phyloP scores from a whole-genome alignment of 2,329 filamentous ascomycete genomes.

The Ascochyta fabae region DNA sequence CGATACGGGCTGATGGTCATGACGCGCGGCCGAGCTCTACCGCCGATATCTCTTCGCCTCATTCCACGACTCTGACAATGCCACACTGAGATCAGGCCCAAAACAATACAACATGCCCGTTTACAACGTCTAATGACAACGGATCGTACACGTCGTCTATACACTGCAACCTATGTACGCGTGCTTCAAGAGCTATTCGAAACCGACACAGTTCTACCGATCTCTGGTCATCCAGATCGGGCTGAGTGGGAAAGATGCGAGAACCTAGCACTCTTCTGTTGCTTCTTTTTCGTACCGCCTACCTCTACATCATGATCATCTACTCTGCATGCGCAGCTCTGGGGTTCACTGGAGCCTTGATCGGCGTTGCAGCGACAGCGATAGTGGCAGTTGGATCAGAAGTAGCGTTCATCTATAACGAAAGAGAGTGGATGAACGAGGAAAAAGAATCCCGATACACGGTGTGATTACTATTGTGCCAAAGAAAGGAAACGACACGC shows the following conservation, averaged over 20 bases:
- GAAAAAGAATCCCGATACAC: slow-evolving; percentile 8
- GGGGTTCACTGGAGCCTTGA: background rate
- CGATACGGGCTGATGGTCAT: slow-evolving; percentile 8
- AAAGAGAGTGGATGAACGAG: background rate
- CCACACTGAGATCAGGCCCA: no score
- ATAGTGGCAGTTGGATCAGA: slow-evolving; percentile 7
- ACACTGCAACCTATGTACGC: no score
- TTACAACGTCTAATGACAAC: no score
- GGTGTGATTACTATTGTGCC: background rate
- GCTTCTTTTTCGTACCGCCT: slow-evolving; percentile 11
- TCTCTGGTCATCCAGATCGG: no score
- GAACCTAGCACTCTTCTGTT: slow-evolving; percentile 1
- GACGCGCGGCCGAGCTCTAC: slow-evolving; percentile 11
- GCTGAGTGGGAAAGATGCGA: background rate
- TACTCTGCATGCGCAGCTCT: slow-evolving; percentile 6
- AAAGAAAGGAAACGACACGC: background rate
- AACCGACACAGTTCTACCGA: no score
- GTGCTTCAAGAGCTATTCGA: no score
- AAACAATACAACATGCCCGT: no score
- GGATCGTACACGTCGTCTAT: no score
- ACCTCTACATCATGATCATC: slow-evolving; percentile 9
- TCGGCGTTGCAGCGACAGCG: slow-evolving; percentile 4
- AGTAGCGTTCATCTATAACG: background rate
- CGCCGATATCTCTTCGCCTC: background rate
- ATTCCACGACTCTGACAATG: no score